Base-by-base conservation (phyloP, 2,329 filamentous ascomycete species). In the Penicillium crustosum region DNA sequence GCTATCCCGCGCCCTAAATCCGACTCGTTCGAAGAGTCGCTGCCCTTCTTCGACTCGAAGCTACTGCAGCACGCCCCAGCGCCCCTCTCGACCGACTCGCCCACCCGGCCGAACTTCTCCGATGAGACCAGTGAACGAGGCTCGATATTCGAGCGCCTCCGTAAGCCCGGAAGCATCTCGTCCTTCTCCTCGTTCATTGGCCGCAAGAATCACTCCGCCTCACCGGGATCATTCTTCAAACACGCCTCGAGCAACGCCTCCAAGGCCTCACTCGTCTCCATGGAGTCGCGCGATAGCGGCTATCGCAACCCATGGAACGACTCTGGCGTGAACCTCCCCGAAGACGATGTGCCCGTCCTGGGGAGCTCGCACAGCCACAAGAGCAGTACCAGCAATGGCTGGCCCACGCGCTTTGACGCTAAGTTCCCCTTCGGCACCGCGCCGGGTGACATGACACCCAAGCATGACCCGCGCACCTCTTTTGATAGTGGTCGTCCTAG, bases 261-360 rank as follows among this genome's bases (percentile, higher is more conserved):
- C 65, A 97, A 96, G 79, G 94, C 93, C 49, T 97, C 93, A 35
- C 86, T 97, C 66, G 93, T 96, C 67, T 96, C 92, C 62, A 93
- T 97, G 75, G 93, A 97, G 78, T 97, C 93, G 49, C 92, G 92
- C 36, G 90, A 93, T 73, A 96, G 92, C 79, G 91, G 91, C 66
- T 95, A 96, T 76, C 90, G 93, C 76, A 96, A 97, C 78, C 93
- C 93, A 61, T 97, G 93, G 93, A 97, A 97, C 75, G 93, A 97
- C 75, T 96, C 91, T 71, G 93, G 93, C 69, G 92, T 97, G 72
- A 97, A 97, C 74, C 86, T 97, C 66, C 83, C 90, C 62, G 93
- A 97, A 69, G 91, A 96, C 64, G 92, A 97, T 67, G 69, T 78
- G 56, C 81, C 83, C 64, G 74, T 74, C 64, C 74, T 79, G 58